Evolutionary conservation across 257 asterid species (phyloP), one percentile per base, ranked within the genome.

Genomic region (Orobanche coerulescens): DNA sequence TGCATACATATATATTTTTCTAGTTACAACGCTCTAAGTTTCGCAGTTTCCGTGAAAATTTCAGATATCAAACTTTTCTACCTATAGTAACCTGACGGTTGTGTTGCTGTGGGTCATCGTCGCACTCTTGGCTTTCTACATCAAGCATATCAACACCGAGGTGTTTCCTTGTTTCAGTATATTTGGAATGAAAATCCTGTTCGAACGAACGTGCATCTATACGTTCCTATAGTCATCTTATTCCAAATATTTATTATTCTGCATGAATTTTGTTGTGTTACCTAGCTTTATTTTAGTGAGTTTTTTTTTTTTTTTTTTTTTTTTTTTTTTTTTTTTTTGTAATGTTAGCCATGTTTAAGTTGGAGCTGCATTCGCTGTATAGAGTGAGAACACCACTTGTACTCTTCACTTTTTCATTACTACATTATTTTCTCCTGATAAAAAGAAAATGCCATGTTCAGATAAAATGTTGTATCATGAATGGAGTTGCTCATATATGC

Each of bases 1-100:
- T n/a, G n/a, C n/a, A n/a, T n/a, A n/a, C n/a, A n/a, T n/a, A n/a
- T n/a, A n/a, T n/a, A n/a, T n/a, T 66, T 49, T 49, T 42, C 31
- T 61, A 60, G 13, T 13, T 19, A 9, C 28, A 22, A 2, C 1
- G 10, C 31, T 49, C 33, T 49, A 42, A 19, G 18, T 66, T 15
- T n/a, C n/a, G 31, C 44, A 3, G 18, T 59, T 69, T 67, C 56
- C 50, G 36, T 55, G 62, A 49, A 53, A 73, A 31, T 78, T 74
- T 57, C 96, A 93, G 99, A 84, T 93, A 58, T 86, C 97, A 33
- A 89, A 93, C 81, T 86, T 93, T 65, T 89, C 99, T 14, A 93
- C 99, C 5, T 89, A 84, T 63, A 87, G 92, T 70, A 93, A 93
- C 79, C 78, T 93, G 77, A 93, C 99, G 0, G 86, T 93, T 16